Evolutionary conservation across 257 asterid species (phyloP).

Genomic region (Galeopsis tetrahit): DNA sequence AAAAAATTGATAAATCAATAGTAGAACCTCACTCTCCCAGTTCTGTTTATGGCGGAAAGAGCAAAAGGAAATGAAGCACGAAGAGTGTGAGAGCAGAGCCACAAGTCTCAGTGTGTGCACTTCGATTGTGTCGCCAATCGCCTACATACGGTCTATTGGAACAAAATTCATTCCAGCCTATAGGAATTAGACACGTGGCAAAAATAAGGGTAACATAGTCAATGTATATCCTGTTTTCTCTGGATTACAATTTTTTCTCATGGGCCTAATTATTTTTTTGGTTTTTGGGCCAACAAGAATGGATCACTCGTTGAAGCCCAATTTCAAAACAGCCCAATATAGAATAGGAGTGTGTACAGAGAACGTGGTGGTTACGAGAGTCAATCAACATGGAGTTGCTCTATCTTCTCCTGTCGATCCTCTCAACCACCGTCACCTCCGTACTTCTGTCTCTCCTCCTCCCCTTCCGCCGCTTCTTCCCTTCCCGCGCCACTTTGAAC

Average conservation of each 20-base stretch:
- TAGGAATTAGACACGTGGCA: constrained; percentile 11
- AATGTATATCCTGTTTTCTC: neutral
- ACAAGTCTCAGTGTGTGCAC: constrained; percentile 26
- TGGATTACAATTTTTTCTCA: neutral
- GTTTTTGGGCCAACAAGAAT: neutral
- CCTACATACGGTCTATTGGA: constrained; percentile 14
- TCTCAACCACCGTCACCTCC: constrained; percentile 59
- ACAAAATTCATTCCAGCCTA: neutral
- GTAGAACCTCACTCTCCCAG: neutral
- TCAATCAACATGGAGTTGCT: constrained; percentile 60
- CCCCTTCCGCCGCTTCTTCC: constrained; percentile 48
- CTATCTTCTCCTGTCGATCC: constrained; percentile 64
- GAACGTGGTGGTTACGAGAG: neutral
- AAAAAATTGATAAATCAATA: neutral
- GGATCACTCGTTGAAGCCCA: neutral
- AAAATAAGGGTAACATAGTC: constrained; percentile 6
- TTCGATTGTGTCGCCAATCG: constrained; percentile 33
- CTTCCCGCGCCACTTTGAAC: constrained; percentile 24
- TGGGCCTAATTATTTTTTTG: neutral
- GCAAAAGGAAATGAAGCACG: neutral
- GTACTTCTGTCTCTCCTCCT: constrained; percentile 57
- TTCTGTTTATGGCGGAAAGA: constrained; percentile 24
- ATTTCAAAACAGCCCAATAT: neutral
- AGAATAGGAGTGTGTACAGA: neutral
- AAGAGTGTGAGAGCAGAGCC: constrained; percentile 39